These are phyloP conservation scores for Trametes pubescens DNA, from an alignment of 1,284 basidiomycete genomes.

Conservation along the genomic window DNA sequence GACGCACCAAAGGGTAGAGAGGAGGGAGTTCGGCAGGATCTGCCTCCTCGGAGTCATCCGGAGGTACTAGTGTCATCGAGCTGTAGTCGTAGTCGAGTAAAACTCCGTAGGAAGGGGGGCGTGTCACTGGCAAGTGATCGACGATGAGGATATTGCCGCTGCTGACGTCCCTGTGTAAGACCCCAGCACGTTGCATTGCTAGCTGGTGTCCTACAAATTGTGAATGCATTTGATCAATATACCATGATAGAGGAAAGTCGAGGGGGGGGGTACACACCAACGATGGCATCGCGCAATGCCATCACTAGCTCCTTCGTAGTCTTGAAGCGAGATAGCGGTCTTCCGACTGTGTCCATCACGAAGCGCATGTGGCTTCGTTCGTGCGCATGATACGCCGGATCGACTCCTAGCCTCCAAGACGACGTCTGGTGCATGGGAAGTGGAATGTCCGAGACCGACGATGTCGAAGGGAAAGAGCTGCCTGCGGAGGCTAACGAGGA, in stretches of 20 bases:
- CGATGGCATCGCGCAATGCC: slow-evolving; percentile 27
- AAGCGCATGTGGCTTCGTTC: slow-evolving; percentile 32
- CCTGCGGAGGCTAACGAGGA: too few species aligned
- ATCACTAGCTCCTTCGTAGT: slow-evolving; percentile 28
- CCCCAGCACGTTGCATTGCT: slow-evolving; percentile 5
- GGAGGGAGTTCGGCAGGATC: not conserved
- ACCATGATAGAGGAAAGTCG: not conserved
- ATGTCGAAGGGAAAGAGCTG: too few species aligned
- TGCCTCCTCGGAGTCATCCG: not conserved
- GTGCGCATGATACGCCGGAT: not conserved
- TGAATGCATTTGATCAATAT: not conserved
- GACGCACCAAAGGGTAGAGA: not conserved
- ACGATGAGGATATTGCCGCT: slow-evolving; percentile 28
- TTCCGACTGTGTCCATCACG: slow-evolving; percentile 25
- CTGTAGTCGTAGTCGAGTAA: slow-evolving; percentile 30
- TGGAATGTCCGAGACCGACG: not conserved
- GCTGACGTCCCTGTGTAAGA: slow-evolving; percentile 31
- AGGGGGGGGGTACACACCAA: slow-evolving; percentile 10
- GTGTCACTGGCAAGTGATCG: not conserved
- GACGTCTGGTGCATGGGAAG: slow-evolving; percentile 21
- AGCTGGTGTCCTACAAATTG: slow-evolving; percentile 14
- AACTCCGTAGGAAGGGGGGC: slow-evolving; percentile 14
- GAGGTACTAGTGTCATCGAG: slow-evolving; percentile 13
- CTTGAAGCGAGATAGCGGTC: slow-evolving; percentile 21
- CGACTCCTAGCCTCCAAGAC: slow-evolving; percentile 12